These are phyloP conservation scores for Tardiomyces depauwii DNA, from an alignment of 1,139 yeast species.

Conservation along the genomic window DNA sequence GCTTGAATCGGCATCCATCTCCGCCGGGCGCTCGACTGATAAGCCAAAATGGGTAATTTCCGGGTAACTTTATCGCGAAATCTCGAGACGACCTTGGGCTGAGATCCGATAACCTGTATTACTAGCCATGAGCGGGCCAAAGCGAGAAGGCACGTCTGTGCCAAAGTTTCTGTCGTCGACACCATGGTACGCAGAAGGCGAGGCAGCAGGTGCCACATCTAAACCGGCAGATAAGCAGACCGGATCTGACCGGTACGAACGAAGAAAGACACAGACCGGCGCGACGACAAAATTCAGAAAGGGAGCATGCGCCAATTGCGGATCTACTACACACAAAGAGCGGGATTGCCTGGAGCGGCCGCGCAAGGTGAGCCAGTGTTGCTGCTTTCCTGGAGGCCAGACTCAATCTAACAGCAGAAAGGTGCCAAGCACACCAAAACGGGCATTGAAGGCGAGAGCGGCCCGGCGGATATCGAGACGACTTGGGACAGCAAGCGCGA, in stretches of 20 bases:
- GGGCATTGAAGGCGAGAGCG: conserved; percentile 20
- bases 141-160: background rate
- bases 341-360: background rate
- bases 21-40: too few relatives aligned
- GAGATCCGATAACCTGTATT: too few relatives aligned
- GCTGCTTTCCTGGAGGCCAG: background rate
- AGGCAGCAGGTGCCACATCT: background rate
- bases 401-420: background rate
- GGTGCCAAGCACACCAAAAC: background rate
- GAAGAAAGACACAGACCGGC: background rate
- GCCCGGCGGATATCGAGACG: conserved; percentile 24
- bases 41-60: too few relatives aligned
- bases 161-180: background rate
- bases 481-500: conserved; percentile 58
- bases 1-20: too few relatives aligned
- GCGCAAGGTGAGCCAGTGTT: background rate
- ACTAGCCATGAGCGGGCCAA: background rate
- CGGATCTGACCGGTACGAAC: background rate
- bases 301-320: background rate
- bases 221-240: background rate
- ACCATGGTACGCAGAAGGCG: background rate
- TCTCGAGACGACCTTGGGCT: too few relatives aligned
- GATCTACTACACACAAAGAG: background rate
- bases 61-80: too few relatives aligned
- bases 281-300: background rate